Evolutionary conservation across 2,329 filamentous ascomycete species (phyloP), one percentile per base, ranked within the genome.

Genomic region (Ambrosiella cleistominuta): DNA sequence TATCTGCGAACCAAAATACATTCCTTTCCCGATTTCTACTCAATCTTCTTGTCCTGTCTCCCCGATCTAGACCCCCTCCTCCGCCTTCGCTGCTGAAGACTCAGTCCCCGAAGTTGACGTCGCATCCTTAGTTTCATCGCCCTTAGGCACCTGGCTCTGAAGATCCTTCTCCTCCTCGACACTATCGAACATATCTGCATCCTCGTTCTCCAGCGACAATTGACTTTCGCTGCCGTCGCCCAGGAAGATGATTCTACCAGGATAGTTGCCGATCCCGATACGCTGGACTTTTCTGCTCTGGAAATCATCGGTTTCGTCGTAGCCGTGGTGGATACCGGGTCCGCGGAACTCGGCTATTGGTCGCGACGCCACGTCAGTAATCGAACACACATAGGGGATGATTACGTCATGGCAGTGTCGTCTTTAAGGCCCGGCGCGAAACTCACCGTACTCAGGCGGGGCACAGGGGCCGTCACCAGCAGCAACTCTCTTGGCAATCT

Each of bases 371-470:
- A 55, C 50, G 56, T 60, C 53, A 60, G 59, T 57, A 57, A 54
- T 11, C 11, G 35, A 53, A 37, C 35, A n/a, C 51, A 38, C 12
- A 12, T 50, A 42, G 50, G 47, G 56, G 49, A 39, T 53, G 49
- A 58, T 58, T 37, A 39, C 58, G 44, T 47, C 44, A 47, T 47
- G 40, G 19, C n/a, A n/a, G 17, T 53, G 35, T 53, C 35, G 35
- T 53, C 44, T 37, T 36, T 53, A 39, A 53, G 51, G 51, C 51
- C 51, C 51, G 51, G 51, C 51, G 51, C 69, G 69, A 74, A 74
- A 81, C 88, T 84, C 91, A 90, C 93, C 93, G 77, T 97, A 98
- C 83, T 98, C 93, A 68, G 91, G 93, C 73, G 93, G 93, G 71
- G 93, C 93, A 76, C 91, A 97, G 70, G 93, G 93, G 67, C 93